Base-by-base conservation (phyloP, 177 flowering plant species). In the Vitis hybrid region DNA sequence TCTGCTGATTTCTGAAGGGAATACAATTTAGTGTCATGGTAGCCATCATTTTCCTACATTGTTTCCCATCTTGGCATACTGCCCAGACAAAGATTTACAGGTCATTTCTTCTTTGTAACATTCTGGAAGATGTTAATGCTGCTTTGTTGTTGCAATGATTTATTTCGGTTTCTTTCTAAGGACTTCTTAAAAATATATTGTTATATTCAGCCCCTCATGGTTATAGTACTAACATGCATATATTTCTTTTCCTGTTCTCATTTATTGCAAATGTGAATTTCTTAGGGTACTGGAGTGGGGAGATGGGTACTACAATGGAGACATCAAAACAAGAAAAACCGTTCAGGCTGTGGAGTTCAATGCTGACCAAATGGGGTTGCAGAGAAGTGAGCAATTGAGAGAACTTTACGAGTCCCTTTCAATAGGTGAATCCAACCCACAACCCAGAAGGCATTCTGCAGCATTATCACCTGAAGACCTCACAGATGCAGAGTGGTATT, bases 391-490 rank as follows among this genome's bases (percentile, higher is more conserved):
- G 73, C 97, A 92, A 67, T 64, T 94, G 66, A 87, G 90, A 71
- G 97, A 92, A 60, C 88, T 92, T 2, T 94, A 86, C 26, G 89
- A 82, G 73, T 88, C 87, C 51, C 90, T 94, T 12, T 80, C 87
- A 0, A 82, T 71, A 7, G 89, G 90, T 56, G 97, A 90, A 21
- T 64, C 75, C 51, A 85, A 70, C 69, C 85, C 83, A 52, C 92
- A 84, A 71, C 75, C 88, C 26, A 78, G 79, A 75, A 83, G 98
- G 79, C 90, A 94, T 50, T 88, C 90, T 3, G 93, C 89, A 60
- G 86, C 99, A 68, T 80, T 94, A 14, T 91, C 99, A 65, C 99
- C 99, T 11, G 99, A 94, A 84, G 99, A 94, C 76, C 93, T 93
- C 50, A 82, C 91, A 3, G 95, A 91, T 53, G 72, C 90, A 0